Evolutionary conservation across 2,329 filamentous ascomycete species (phyloP).

Genomic region (Elsinoe fawcettii): DNA sequence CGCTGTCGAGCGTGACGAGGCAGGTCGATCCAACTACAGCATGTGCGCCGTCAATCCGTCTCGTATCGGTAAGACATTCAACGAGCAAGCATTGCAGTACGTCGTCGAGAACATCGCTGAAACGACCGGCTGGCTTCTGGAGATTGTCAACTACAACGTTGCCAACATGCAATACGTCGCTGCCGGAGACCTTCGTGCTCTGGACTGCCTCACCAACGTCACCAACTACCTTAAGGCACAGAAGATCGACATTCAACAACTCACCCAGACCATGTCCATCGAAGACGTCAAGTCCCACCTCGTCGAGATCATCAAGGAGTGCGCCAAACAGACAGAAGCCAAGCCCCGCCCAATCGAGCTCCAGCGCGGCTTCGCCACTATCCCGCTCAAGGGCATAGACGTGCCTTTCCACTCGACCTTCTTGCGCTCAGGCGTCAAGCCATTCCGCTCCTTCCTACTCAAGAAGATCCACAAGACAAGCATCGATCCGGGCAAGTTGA

Average conservation of each 20-base stretch:
- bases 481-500: constrained; percentile 91
- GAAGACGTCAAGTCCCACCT: constrained; percentile 89
- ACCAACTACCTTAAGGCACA: constrained; percentile 94
- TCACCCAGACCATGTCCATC: constrained; percentile 77
- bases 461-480: constrained; percentile 99
- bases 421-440: constrained; percentile 94
- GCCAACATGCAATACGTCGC: constrained; percentile 64
- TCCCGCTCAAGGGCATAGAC: constrained; percentile 93
- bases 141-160: constrained; percentile 95
- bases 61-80: constrained; percentile 97
- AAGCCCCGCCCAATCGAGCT: constrained; percentile 86
- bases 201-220: constrained; percentile 64
- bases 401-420: constrained; percentile 99
- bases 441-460: constrained; percentile 93
- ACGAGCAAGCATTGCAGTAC: constrained; percentile 92
- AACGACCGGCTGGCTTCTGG: constrained; percentile 87
- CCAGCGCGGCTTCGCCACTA: constrained; percentile 92
- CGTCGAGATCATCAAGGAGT: constrained; percentile 82
- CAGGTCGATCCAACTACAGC: constrained; percentile 92
- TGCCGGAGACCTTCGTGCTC: constrained; percentile 58
- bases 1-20: constrained; percentile 88
- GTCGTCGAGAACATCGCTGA: constrained; percentile 93
- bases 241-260: constrained; percentile 91
- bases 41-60: constrained; percentile 99
- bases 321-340: constrained; percentile 74